Percentiles rank a stretch among this genome's conserved stretches.
phyloP scores from a whole-genome alignment of 1,139 yeast species.

The Geotrichum candidum region DNA sequence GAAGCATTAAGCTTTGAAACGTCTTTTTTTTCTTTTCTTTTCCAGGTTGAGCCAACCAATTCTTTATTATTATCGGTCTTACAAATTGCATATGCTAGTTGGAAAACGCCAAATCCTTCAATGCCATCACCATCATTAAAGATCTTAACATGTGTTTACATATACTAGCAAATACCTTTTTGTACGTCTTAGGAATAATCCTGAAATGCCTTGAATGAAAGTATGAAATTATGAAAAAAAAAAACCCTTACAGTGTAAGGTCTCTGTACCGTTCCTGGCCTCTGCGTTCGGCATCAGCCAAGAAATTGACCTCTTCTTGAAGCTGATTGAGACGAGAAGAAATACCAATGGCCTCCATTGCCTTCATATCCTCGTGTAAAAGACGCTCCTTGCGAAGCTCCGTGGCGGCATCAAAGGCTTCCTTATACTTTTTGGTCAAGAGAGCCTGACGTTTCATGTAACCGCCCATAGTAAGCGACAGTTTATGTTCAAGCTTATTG shows the following conservation, averaged over 20 bases:
- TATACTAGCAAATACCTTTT: background rate
- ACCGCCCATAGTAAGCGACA: conserved; percentile 35
- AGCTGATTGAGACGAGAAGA: conserved; percentile 33
- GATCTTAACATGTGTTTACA: too few species aligned
- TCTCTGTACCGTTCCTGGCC: conserved; percentile 36
- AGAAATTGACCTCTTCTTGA: conserved; percentile 39
- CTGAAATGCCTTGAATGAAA: background rate
- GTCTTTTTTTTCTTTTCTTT: too few species aligned
- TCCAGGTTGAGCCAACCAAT: too few species aligned
- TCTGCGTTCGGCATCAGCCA: conserved; percentile 39
- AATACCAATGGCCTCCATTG: conserved; percentile 36
- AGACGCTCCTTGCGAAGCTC: conserved; percentile 29
- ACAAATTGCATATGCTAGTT: too few species aligned
- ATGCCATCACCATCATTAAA: too few species aligned
- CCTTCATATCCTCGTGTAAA: conserved; percentile 28
- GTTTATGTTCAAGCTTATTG: conserved; percentile 36
- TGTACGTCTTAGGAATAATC: background rate
- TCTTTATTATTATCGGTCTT: too few species aligned
- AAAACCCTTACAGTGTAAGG: conserved; percentile 8
- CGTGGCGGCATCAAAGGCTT: conserved; percentile 29
- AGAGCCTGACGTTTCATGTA: conserved; percentile 34
- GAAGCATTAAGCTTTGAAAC: too few species aligned
- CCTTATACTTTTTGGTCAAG: conserved; percentile 30
- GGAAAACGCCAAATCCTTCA: too few species aligned
- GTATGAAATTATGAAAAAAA: background rate